These are phyloP conservation scores for Pisolithus sp. DNA, from an alignment of 768 basidiomycete species.

Conservation along the genomic window DNA sequence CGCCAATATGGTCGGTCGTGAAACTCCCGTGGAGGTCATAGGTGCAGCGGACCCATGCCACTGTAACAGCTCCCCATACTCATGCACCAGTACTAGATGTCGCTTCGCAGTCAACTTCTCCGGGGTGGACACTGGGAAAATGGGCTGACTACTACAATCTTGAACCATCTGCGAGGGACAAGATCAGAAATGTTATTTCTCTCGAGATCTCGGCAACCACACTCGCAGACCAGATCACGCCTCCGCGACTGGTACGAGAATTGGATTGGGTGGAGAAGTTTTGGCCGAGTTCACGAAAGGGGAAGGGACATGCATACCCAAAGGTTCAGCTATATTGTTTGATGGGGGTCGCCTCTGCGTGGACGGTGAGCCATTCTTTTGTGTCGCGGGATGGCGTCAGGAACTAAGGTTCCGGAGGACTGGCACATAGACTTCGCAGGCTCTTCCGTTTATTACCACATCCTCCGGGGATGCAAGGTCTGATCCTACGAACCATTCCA, in stretches of 20 bases:
- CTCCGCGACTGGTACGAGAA: slow-evolving; percentile 80
- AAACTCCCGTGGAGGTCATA: slow-evolving; percentile 84
- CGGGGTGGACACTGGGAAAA: slow-evolving; percentile 84
- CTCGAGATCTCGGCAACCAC: slow-evolving; percentile 86
- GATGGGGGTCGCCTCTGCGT: slow-evolving; percentile 90
- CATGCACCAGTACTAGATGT: slow-evolving; percentile 50
- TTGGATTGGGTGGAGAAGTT: slow-evolving; percentile 96
- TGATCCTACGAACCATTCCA: slow-evolving; percentile 5
- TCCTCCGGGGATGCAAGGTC: slow-evolving; percentile 81
- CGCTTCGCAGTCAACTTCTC: slow-evolving; percentile 74
- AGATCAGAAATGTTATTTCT: slow-evolving; percentile 92
- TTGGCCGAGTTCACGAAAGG: slow-evolving; percentile 80
- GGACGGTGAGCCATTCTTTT: slow-evolving; percentile 66
- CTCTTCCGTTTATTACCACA: slow-evolving; percentile 96
- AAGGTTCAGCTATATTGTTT: slow-evolving; percentile 96
- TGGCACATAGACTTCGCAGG: slow-evolving; percentile 99
- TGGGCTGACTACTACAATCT: slow-evolving; percentile 86
- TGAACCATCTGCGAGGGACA: slow-evolving; percentile 65
- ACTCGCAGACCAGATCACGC: slow-evolving; percentile 70
- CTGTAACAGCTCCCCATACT: slow-evolving; percentile 2
- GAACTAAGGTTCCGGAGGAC: slow-evolving; percentile 46
- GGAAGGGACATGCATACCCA: slow-evolving; percentile 70
- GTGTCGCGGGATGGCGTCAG: not conserved
- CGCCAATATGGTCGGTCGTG: slow-evolving; percentile 69
- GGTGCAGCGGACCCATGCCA: slow-evolving; percentile 40